Evolutionary conservation across 2,329 filamentous ascomycete genomes (phyloP).

Genomic region (Hymenoscyphus scutula): DNA sequence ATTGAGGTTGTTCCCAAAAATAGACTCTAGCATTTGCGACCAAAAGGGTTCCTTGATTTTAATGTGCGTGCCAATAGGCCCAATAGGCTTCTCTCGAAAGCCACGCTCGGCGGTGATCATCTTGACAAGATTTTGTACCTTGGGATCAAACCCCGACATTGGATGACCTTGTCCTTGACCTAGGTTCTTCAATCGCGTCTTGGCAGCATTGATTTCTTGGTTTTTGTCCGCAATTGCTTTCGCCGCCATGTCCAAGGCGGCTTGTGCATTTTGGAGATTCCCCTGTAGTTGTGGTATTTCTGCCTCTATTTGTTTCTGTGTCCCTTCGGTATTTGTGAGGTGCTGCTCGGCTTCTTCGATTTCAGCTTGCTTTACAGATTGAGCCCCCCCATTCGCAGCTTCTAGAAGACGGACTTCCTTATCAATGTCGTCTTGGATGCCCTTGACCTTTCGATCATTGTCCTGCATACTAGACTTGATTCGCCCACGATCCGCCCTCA

Average conservation of each 20-base stretch:
- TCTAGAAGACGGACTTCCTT: conserved; percentile 62
- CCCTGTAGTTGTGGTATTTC: conserved; percentile 39
- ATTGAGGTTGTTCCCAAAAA: conserved; percentile 66
- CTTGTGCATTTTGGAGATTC: conserved; percentile 36
- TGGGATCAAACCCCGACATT: conserved; percentile 61
- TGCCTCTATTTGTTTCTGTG: conserved; percentile 42
- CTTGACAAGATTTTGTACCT: conserved; percentile 61
- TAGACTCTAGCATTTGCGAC: conserved; percentile 77
- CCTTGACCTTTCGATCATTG: conserved; percentile 47
- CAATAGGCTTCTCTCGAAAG: conserved; percentile 73
- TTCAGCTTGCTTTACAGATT: conserved; percentile 58
- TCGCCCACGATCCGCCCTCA: conserved; percentile 63
- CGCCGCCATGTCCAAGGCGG: conserved; percentile 36
- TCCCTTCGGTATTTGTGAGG: conserved; percentile 44
- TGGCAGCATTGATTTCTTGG: conserved; percentile 52
- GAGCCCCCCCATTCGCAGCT: conserved; percentile 66
- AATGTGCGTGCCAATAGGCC: conserved; percentile 78
- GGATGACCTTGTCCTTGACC: conserved; percentile 56
- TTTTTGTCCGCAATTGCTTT: conserved; percentile 44
- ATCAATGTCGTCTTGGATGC: conserved; percentile 47
- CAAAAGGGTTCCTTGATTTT: conserved; percentile 76
- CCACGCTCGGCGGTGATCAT: conserved; percentile 67
- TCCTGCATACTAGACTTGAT: conserved; percentile 58
- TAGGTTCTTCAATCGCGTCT: conserved; percentile 51
- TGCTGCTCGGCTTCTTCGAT: conserved; percentile 56